Conservation (phyloP, 2,329 filamentous ascomycete species). For the Aspergillus flavus region DNA sequence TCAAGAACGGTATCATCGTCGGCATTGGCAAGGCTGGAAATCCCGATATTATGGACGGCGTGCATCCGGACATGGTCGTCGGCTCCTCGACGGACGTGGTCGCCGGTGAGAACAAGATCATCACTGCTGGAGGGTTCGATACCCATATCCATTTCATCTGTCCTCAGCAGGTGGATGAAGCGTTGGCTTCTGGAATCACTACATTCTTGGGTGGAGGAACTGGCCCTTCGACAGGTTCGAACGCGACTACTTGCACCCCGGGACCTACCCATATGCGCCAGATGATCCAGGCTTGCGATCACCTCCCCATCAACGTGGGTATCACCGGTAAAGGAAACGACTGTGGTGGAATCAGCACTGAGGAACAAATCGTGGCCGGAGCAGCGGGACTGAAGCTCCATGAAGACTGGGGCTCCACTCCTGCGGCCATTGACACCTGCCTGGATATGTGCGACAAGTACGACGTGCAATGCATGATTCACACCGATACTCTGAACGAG, state of each 20-base stretch:
- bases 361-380: constrained; percentile 79
- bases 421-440: constrained; percentile 87
- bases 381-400: constrained; percentile 91
- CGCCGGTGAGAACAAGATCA: constrained; percentile 84
- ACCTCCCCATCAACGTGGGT: constrained; percentile 80
- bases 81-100: constrained; percentile 90
- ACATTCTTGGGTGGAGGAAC: constrained; percentile 90
- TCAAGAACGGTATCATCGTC: constrained; percentile 83
- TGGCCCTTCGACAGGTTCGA: constrained; percentile 88
- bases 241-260: constrained; percentile 91
- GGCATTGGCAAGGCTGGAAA: constrained; percentile 95
- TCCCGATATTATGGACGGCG: constrained; percentile 93
- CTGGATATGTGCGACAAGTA: constrained; percentile 83
- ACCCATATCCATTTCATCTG: constrained; percentile 94
- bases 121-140: constrained; percentile 89
- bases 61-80: constrained; percentile 75
- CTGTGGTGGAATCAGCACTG: constrained; percentile 67
- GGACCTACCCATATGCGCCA: constrained; percentile 78
- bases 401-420: constrained; percentile 94
- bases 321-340: constrained; percentile 96
- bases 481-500: constrained; percentile 95
- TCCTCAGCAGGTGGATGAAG: constrained; percentile 84
- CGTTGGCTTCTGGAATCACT: constrained; percentile 82
- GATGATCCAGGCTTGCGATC: constrained; percentile 87
- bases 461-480: constrained; percentile 91